Conservation (phyloP, 352 stramenopile species). For the Pythium dissotocum region DNA sequence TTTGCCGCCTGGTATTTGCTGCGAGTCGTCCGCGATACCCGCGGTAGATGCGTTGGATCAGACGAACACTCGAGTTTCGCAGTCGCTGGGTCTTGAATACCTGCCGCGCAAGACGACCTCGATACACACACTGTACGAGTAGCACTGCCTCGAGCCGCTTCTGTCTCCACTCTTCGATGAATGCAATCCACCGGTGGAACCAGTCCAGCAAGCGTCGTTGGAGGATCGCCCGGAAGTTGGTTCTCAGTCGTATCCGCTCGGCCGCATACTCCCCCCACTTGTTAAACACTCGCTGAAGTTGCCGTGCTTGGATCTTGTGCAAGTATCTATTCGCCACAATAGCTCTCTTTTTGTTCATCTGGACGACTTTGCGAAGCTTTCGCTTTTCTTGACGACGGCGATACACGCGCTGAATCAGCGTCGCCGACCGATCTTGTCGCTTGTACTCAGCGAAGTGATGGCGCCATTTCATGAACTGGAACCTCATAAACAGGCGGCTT, state of each 20-base stretch:
- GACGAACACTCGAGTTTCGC: constrained; percentile 28
- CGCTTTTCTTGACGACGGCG: constrained; percentile 24
- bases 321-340: constrained; percentile 58
- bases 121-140: constrained; percentile 66
- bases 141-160: constrained; percentile 31
- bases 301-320: constrained; percentile 49
- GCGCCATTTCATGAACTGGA: constrained; percentile 66
- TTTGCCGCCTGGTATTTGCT: constrained; percentile 21
- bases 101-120: constrained; percentile 51
- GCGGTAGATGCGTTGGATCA: constrained; percentile 63
- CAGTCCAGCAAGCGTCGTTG: constrained; percentile 41
- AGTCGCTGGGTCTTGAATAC: constrained; percentile 41
- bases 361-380: constrained; percentile 40
- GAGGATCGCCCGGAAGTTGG: constrained; percentile 48
- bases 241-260: constrained; percentile 44
- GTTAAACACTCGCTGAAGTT: constrained; percentile 51
- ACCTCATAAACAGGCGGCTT: constrained; percentile 59
- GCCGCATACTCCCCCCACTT: constrained; percentile 46
- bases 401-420: constrained; percentile 41
- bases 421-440: constrained; percentile 28
- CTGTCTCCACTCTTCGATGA: constrained; percentile 32
- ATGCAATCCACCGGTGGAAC: constrained; percentile 51
- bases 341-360: constrained; percentile 47
- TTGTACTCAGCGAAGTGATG: constrained; percentile 36
- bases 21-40: constrained; percentile 35